These are phyloP conservation scores for Ascomycota sp. DNA, from an alignment of 2,329 filamentous ascomycete species.

Conservation along the genomic window DNA sequence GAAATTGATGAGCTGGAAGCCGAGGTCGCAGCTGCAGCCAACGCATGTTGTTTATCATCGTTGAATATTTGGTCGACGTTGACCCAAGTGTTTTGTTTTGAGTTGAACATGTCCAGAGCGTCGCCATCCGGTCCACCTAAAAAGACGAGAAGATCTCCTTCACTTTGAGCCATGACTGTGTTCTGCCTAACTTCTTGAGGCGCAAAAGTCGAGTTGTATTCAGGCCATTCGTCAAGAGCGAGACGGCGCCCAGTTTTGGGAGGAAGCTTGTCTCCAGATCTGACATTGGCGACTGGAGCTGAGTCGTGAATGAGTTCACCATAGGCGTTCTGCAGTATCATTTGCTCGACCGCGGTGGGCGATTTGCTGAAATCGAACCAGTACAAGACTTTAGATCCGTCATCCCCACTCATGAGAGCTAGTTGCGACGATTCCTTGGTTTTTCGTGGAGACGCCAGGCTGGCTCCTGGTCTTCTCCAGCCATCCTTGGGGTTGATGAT, in stretches of 20 bases:
- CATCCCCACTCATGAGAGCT: slow-evolving; percentile 46
- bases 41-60: slow-evolving; percentile 19
- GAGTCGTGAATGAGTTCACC: slow-evolving; percentile 32
- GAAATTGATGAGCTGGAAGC: slow-evolving; percentile 9
- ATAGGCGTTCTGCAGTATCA: slow-evolving; percentile 41
- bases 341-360: slow-evolving; percentile 55
- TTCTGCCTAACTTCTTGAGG: slow-evolving; percentile 41
- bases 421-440: slow-evolving; percentile 36
- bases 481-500: slow-evolving; percentile 41
- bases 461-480: slow-evolving; percentile 49
- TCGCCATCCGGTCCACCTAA: slow-evolving; percentile 52
- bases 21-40: slow-evolving; percentile 4
- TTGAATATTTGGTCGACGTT: slow-evolving; percentile 46
- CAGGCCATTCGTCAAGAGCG: slow-evolving; percentile 46
- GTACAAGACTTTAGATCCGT: slow-evolving; percentile 60
- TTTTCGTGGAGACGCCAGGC: slow-evolving; percentile 38
- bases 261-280: slow-evolving; percentile 8
- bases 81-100: slow-evolving; percentile 55
- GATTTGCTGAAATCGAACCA: slow-evolving; percentile 55
- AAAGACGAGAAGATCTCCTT: slow-evolving; percentile 50
- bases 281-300: slow-evolving; percentile 15
- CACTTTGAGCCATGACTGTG: slow-evolving; percentile 50
- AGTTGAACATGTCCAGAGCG: slow-evolving; percentile 59
- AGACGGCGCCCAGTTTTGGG: slow-evolving; percentile 17
- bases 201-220: slow-evolving; percentile 57